phyloP scores from a whole-genome alignment of 805 yeast species.

The Saccharomycopsis fermentans region DNA sequence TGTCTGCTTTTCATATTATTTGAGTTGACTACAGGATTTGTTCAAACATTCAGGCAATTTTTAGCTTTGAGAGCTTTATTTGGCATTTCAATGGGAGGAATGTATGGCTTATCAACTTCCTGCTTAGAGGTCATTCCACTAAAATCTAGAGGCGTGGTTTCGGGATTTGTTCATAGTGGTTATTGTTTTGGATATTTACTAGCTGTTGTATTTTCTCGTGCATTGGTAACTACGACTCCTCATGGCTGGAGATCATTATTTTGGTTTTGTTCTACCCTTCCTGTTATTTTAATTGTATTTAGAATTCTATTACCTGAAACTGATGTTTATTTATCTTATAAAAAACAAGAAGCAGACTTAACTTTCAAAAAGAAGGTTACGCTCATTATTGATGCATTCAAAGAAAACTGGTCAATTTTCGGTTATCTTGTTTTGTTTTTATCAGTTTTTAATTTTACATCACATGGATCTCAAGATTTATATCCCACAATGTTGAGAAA shows the following conservation, averaged over 20 bases:
- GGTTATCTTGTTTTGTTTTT: slow-evolving; percentile 47
- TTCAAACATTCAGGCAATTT: slow-evolving; percentile 47
- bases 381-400: slow-evolving; percentile 18
- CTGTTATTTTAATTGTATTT: slow-evolving; percentile 32
- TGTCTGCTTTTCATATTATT: slow-evolving; percentile 41
- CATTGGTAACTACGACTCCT: slow-evolving; percentile 39
- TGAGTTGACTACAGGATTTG: slow-evolving; percentile 61
- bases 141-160: slow-evolving; percentile 46
- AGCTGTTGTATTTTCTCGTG: slow-evolving; percentile 57
- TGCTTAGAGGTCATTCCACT: slow-evolving; percentile 45
- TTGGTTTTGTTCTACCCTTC: slow-evolving; percentile 60
- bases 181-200: slow-evolving; percentile 61
- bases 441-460: slow-evolving; percentile 54
- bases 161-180: slow-evolving; percentile 73
- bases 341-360: slow-evolving; percentile 27
- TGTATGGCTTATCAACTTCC: slow-evolving; percentile 44
- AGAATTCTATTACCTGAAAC: slow-evolving; percentile 42
- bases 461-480: slow-evolving; percentile 57
- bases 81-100: slow-evolving; percentile 52
- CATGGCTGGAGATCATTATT: slow-evolving; percentile 56
- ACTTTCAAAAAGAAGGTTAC: background rate
- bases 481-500: slow-evolving; percentile 44
- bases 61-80: slow-evolving; percentile 52
- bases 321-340: slow-evolving; percentile 35
- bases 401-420: slow-evolving; percentile 48